phyloP scores from a whole-genome alignment of 257 asterid species.

The Solanum paucissectum region DNA sequence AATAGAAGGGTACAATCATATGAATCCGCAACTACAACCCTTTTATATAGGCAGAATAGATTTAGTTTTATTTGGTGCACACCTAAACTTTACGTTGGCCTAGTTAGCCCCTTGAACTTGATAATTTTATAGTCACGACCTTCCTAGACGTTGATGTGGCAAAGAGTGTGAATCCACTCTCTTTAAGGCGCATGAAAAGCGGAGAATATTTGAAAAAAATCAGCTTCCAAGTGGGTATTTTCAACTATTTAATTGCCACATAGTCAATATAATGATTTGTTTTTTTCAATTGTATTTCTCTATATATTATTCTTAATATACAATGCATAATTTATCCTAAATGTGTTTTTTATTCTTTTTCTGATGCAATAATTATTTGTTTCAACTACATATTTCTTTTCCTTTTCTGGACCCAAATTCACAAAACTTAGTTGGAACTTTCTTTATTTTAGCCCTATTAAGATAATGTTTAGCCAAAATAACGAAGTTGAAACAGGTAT shows the following conservation, averaged over 20 bases:
- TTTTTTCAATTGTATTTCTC: neutral
- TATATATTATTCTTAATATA: neutral
- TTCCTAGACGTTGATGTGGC: neutral
- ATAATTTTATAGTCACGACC: neutral
- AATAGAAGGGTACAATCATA: neutral
- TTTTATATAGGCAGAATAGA: neutral
- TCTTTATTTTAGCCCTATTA: no score
- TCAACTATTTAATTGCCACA: neutral
- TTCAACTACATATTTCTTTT: neutral
- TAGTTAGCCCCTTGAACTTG: neutral
- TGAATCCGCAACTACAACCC: neutral
- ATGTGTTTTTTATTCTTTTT: no score
- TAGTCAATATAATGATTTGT: neutral
- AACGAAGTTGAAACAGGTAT: no score
- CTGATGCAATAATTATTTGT: no score
- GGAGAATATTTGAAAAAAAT: neutral
- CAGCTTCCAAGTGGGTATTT: neutral
- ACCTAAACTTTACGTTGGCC: neutral
- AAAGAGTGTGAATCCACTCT: neutral
- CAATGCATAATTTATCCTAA: neutral
- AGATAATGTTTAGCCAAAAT: no score
- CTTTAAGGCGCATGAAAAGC: neutral
- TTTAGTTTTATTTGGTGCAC: neutral
- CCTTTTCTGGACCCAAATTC: no score
- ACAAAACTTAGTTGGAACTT: no score